Conservation (phyloP, 441 rosid species). For the Omphalea diandra region DNA sequence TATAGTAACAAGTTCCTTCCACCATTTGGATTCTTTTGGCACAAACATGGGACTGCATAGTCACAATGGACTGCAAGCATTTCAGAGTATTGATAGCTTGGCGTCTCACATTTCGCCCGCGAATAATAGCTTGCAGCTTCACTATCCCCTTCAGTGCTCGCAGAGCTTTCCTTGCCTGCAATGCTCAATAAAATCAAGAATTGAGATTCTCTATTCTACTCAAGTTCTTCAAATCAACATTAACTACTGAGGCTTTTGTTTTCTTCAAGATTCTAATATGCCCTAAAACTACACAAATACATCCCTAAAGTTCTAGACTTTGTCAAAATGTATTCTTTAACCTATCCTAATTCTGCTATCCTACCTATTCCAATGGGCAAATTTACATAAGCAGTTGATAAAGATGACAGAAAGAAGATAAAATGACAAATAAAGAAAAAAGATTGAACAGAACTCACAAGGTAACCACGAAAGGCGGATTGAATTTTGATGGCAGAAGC, state of each 20-base stretch:
- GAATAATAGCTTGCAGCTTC: conserved; percentile 84
- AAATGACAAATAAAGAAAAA: conserved; percentile 1
- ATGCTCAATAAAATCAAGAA: conserved; percentile 1
- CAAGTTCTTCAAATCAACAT: neutral
- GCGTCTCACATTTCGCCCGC: conserved; percentile 76
- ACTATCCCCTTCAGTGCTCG: conserved; percentile 89
- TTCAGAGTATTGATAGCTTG: conserved; percentile 76
- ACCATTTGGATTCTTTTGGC: conserved; percentile 50
- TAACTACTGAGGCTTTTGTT: neutral
- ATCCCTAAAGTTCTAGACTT: too few species aligned
- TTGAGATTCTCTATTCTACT: neutral
- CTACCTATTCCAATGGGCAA: neutral
- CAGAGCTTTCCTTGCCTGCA: conserved; percentile 86
- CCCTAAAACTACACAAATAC: neutral
- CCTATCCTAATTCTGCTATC: neutral
- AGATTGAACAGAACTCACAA: conserved; percentile 46
- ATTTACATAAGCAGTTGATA: neutral
- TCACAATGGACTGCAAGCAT: conserved; percentile 79
- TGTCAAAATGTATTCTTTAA: too few species aligned
- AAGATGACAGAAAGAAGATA: neutral
- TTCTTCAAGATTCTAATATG: neutral
- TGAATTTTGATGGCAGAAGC: conserved; percentile 64
- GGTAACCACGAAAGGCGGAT: conserved; percentile 68
- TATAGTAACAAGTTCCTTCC: conserved; percentile 20
- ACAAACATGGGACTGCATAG: conserved; percentile 67